Evolutionary conservation across 75 land plant genomes (phyloP), one percentile per base, ranked within the genome.

Genomic region (Pseudotsuga menziesii): DNA sequence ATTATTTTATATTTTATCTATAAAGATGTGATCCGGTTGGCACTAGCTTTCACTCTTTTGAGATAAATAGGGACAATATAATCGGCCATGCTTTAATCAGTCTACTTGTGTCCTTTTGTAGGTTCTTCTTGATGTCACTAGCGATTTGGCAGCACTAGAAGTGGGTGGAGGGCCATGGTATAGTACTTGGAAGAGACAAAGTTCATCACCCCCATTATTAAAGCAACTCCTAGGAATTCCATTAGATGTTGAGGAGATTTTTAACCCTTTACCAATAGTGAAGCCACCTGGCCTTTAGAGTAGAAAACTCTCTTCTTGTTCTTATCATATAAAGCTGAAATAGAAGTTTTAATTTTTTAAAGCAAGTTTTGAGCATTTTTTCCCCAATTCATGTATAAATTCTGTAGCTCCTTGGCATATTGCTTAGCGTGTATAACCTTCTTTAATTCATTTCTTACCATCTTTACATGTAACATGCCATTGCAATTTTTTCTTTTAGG

Each of bases 161-260:
- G 90, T 96, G 56, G 99, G 99, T 32, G 99, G 99, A 56, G 99
- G 99, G 25, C 99, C 99, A 58, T 96, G 99, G 99, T 92, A 88
- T 80, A 82, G 48, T 64, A 79, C 84, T 4, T 96, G 99, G 99
- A 84, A 85, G 74, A 91, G 85, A 11, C 44, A 70, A 69, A 85
- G 91, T 14, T 13, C 78, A 20, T 69, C 82, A 15, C 91, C 96
- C 14, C 74, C 82, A 69, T 75, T 84, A n/a, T 23, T 94, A 14
- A 84, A 62, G 12, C 62, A 82, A 0, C 78, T 89, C 56, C 78
- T 92, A 27, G 64, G 75, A 19, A 52, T 86, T 56, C 90, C 94
- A 26, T 74, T 96, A 4, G 93, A 96, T 74, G 83, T 92, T 55
- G 94, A 91, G n/a, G 77, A 78, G 22, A 6, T 92, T 25, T 90